Evolutionary conservation across 2,329 filamentous ascomycete genomes (phyloP).

Genomic region (Pseudogymnoascus pannorum): DNA sequence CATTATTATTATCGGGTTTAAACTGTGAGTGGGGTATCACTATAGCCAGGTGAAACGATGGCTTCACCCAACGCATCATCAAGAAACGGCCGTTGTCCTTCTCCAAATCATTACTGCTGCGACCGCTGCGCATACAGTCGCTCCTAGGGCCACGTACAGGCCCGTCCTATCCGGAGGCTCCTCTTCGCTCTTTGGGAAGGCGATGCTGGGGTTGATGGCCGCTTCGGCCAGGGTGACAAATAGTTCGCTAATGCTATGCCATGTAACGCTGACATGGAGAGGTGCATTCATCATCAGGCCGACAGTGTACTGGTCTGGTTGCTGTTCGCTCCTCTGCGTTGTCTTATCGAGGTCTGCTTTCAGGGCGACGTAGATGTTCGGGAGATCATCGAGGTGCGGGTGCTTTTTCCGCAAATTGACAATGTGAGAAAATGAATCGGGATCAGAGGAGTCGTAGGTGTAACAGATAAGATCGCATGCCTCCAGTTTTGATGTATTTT

Average conservation of each 20-base stretch:
- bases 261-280: slow-evolving; percentile 88
- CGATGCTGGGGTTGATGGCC: slow-evolving; percentile 80
- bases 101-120: slow-evolving; percentile 61
- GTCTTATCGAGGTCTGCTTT: slow-evolving; percentile 96
- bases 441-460: slow-evolving; percentile 93
- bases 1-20: slow-evolving; percentile 7
- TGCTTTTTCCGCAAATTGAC: slow-evolving; percentile 72
- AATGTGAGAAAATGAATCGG: slow-evolving; percentile 90
- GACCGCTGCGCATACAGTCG: slow-evolving; percentile 55
- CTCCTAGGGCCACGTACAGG: slow-evolving; percentile 78
- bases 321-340: slow-evolving; percentile 83
- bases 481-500: slow-evolving; percentile 84
- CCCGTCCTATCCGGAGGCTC: slow-evolving; percentile 76
- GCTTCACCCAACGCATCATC: slow-evolving; percentile 12
- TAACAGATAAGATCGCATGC: slow-evolving; percentile 93
- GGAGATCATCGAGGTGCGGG: slow-evolving; percentile 79
- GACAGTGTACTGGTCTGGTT: slow-evolving; percentile 87
- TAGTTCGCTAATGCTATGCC: slow-evolving; percentile 87
- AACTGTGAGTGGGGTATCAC: slow-evolving; percentile 7
- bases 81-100: slow-evolving; percentile 26
- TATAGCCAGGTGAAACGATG: not conserved
- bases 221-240: slow-evolving; percentile 89
- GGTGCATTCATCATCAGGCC: slow-evolving; percentile 82
- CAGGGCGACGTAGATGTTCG: slow-evolving; percentile 83
- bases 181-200: slow-evolving; percentile 84